Base-by-base conservation (phyloP, 345 rosid genomes). In the Eucalyptus brandiana region DNA sequence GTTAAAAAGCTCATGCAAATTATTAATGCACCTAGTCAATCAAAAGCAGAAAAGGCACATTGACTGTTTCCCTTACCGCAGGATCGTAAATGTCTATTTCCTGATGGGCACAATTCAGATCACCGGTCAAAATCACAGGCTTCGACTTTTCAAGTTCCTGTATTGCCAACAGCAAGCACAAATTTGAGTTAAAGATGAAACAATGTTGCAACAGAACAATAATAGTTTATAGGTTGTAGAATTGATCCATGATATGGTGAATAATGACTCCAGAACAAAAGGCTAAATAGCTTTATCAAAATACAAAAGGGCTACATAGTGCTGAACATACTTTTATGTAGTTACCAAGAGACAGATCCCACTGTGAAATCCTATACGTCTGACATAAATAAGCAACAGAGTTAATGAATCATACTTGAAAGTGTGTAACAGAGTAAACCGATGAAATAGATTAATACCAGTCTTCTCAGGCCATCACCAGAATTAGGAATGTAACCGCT, bases 51-150 rank as follows among this genome's bases (percentile, higher is more conserved):
- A 45, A 40, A 23, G 51, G 56, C 40, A 88, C 58, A 37, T 37
- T 32, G 76, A 89, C 85, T 54, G 58, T 32, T 54, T 18, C 86
- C 91, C 95, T 93, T 93, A 97, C 99, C 51, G 96, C 96, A 44
- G 98, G 98, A 90, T 97, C 90, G 90, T 89, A 92, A 89, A 97
- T 97, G 92, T 97, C 99, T 58, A 97, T 97, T 93, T 97, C 99
- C 92, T 95, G 94, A 93, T 97, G 99, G 72, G 98, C 98, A 93
- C 99, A 97, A 88, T 97, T 97, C 42, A 97, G 91, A 95, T 97
- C 99, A 40, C 99, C 99, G 11, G 98, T 95, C 94, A 97, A 94
- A 92, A 97, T 96, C 87, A 97, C 99, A 80, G 99, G 99, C 94
- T 97, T 96, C 86, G 94, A 93, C 96, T 95, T 97, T 90, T 96